A percentile compares a stretch with the other conserved stretches of the same genome.
phyloP scores from a whole-genome alignment of 225 moss, liverwort and hornwort genomes.

The Bryum argenteum region DNA sequence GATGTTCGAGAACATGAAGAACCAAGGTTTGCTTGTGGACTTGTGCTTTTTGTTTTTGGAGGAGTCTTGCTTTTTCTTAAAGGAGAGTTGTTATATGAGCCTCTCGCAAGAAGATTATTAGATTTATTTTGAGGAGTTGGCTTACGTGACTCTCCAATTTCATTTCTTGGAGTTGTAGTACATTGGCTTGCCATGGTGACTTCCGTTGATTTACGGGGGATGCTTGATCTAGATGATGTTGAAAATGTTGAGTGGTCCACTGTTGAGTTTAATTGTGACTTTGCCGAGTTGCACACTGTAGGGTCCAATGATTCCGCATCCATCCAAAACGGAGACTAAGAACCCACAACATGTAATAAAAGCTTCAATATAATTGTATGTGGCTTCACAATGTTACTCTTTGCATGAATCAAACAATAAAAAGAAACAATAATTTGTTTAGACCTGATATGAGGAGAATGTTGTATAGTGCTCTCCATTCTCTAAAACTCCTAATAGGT shows the following conservation, averaged over 20 bases:
- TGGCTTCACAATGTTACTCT: background rate
- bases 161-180: background rate
- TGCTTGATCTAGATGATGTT: background rate
- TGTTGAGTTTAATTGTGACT: slow-evolving; percentile 6
- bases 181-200: slow-evolving; percentile 11
- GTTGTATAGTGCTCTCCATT: slow-evolving; percentile 56
- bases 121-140: background rate
- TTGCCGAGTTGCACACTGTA: background rate
- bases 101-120: background rate
- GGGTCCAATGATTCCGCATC: slow-evolving; percentile 34
- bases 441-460: slow-evolving; percentile 50
- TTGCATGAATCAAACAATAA: background rate
- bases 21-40: background rate
- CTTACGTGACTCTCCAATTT: background rate
- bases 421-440: background rate
- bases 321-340: slow-evolving; percentile 55
- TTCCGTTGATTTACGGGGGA: slow-evolving; percentile 14
- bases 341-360: background rate
- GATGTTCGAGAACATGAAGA: slow-evolving; percentile 30
- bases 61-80: slow-evolving; percentile 10
- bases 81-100: background rate
- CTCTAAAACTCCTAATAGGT: slow-evolving; percentile 68
- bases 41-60: background rate
- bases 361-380: background rate
- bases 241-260: background rate